Evolutionary conservation across 2,329 filamentous ascomycete genomes (phyloP).

Genomic region (Monilinia vaccinii-corymbosi): DNA sequence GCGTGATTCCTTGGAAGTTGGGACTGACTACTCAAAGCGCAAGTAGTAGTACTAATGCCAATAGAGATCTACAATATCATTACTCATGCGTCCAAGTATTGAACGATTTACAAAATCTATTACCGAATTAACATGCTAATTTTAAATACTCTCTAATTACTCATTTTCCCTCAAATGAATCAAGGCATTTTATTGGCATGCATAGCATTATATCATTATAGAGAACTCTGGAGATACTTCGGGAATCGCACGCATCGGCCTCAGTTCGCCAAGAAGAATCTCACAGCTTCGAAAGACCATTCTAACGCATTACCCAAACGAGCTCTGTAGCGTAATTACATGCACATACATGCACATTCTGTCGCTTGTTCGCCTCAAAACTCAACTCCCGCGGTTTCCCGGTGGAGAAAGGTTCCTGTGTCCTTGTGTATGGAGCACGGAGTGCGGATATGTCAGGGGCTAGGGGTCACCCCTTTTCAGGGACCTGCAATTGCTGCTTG

Average conservation of each 20-base stretch:
- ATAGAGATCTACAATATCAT: not conserved
- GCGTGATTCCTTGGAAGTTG: not conserved
- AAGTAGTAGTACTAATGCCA: too few species aligned
- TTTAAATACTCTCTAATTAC: too few species aligned
- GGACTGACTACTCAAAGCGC: not conserved
- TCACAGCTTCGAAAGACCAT: not conserved
- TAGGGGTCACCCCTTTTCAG: not conserved
- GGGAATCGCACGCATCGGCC: not conserved
- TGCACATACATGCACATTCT: too few species aligned
- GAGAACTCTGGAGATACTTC: not conserved
- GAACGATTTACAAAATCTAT: too few species aligned
- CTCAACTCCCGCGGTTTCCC: not conserved
- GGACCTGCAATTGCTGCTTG: too few species aligned
- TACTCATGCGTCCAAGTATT: not conserved
- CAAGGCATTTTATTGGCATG: too few species aligned
- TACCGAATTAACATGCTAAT: too few species aligned
- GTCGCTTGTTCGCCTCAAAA: constrained; percentile 1
- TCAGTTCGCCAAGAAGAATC: not conserved
- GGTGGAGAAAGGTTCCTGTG: not conserved
- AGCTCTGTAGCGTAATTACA: too few species aligned
- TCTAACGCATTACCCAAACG: constrained; percentile 1
- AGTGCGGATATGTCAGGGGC: too few species aligned
- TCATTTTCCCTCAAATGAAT: too few species aligned
- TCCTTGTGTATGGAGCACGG: not conserved
- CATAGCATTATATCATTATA: too few species aligned